phyloP scores from a whole-genome alignment of 306 rosid species.

The Carpinus viminea region DNA sequence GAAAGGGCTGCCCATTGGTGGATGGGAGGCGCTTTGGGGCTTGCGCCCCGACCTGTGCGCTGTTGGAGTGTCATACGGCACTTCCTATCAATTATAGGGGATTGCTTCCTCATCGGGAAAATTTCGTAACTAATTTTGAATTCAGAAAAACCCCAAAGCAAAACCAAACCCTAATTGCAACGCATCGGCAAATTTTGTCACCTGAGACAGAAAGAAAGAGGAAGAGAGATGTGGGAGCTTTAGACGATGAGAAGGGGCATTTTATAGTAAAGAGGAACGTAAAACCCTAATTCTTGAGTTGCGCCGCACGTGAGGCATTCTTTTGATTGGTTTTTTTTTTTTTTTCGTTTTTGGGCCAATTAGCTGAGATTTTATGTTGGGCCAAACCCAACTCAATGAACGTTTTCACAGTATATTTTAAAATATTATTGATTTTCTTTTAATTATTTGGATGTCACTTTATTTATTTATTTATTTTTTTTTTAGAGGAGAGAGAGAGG shows the following conservation, averaged over 20 bases:
- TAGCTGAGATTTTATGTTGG: neutral
- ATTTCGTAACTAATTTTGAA: neutral
- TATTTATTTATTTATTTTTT: too few species aligned
- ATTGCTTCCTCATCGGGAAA: conserved; percentile 65
- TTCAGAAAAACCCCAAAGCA: neutral
- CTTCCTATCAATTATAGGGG: conserved; percentile 87
- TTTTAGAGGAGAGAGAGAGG: too few species aligned
- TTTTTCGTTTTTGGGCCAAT: neutral
- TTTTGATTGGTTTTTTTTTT: neutral
- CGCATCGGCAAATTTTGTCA: neutral
- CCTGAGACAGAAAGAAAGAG: neutral
- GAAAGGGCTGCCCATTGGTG: conserved; percentile 2
- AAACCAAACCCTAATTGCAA: neutral
- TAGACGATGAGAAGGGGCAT: neutral
- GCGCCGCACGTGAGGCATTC: neutral
- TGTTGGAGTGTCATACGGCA: conserved; percentile 89
- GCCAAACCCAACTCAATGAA: neutral
- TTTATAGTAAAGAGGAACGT: neutral
- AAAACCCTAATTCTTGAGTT: neutral
- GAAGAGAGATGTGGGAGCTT: too few species aligned
- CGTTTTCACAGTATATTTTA: too few species aligned
- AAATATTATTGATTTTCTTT: too few species aligned
- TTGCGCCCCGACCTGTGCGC: conserved; percentile 32
- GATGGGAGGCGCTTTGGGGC: conserved; percentile 30
- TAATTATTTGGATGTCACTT: too few species aligned